Percentiles rank a stretch among this genome's conserved stretches.
Evolutionary conservation across 2,329 filamentous ascomycete genomes (phyloP).

Genomic region (Gliomastix tumulicola): DNA sequence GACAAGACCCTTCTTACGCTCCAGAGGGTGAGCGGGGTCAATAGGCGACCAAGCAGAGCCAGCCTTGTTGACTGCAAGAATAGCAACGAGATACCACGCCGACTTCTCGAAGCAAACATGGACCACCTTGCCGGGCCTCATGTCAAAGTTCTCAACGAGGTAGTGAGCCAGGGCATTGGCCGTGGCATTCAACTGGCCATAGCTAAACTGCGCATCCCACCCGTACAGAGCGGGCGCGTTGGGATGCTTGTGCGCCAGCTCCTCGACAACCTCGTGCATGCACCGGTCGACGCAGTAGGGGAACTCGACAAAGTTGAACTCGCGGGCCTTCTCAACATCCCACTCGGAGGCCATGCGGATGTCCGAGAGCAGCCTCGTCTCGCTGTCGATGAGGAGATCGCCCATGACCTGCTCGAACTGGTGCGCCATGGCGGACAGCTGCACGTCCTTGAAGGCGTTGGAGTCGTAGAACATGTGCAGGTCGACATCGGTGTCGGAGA

Average conservation of each 20-base stretch:
- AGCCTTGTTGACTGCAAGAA: conserved; percentile 5
- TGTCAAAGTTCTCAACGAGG: not conserved
- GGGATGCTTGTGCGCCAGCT: not conserved
- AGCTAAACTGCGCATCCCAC: conserved; percentile 1
- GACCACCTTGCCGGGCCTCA: not conserved
- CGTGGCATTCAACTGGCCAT: not conserved
- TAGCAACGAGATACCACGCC: conserved; percentile 3
- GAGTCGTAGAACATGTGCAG: conserved; percentile 2
- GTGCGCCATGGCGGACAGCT: not conserved
- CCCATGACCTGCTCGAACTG: conserved; percentile 1
- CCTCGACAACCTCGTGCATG: not conserved
- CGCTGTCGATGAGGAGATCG: conserved; percentile 7
- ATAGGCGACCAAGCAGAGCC: conserved; percentile 4
- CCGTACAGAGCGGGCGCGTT: not conserved
- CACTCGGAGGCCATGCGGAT: not conserved
- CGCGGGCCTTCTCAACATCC: not conserved
- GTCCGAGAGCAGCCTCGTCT: conserved; percentile 8
- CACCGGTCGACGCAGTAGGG: not conserved
- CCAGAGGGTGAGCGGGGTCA: conserved; percentile 17
- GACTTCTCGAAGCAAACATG: conserved; percentile 6
- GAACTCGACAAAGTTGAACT: not conserved
- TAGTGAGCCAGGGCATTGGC: conserved; percentile 1
- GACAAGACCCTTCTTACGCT: conserved; percentile 27
- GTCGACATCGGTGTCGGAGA: not conserved
- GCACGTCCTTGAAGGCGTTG: not conserved